Base-by-base conservation (phyloP, 768 basidiomycete genomes). In the Phylloporus sp. region DNA sequence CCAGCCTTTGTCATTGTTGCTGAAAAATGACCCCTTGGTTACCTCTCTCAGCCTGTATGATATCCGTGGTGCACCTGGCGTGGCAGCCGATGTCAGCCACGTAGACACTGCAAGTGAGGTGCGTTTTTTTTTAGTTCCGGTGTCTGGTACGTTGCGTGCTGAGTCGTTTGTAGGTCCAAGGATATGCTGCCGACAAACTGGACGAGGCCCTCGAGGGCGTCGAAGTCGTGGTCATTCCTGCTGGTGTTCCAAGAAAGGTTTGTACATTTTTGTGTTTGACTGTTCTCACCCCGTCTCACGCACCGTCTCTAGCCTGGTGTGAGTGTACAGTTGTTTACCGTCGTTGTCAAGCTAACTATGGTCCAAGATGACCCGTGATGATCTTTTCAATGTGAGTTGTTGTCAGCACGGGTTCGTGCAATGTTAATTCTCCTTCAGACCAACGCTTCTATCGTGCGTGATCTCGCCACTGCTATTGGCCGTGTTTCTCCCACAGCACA, bases 201-300 rank as follows among this genome's bases (percentile, higher is more conserved):
- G 90, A 93, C 70, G 79, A 83, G 62, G 94, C 97, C 18, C 82
- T 99, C 54, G 84, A 91, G 54, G 95, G 87, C 57, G 88, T 82
- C 53, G 79, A 97, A 72, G 89, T 98, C 56, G 86, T 98, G 59
- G 89, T 98, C 57, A 97, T 98, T 68, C 97, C 97, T 53, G 97
- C 97, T 73, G 97, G 97, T 82, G 95, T 99, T 56, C 97, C 97
- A 59, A 81, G 97, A 70, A 99, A 99, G 84, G 93, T 94, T 66
- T 63, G 72, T 62, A 23, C 28, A 40, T 18, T 45, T 23, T 29
- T 22, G 32, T 6, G 41, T 40, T 34, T 42, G 44, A 13, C 20
- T 1, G 6, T 28, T 50, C n/a, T 10, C 24, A 31, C 35, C 1
- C 4, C 50, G 59, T 63, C 62, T 76, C 44, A 63, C 61, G 58